Conservation (phyloP, 2,329 filamentous ascomycete genomes). For the Hypoxylon rubiginosum region DNA sequence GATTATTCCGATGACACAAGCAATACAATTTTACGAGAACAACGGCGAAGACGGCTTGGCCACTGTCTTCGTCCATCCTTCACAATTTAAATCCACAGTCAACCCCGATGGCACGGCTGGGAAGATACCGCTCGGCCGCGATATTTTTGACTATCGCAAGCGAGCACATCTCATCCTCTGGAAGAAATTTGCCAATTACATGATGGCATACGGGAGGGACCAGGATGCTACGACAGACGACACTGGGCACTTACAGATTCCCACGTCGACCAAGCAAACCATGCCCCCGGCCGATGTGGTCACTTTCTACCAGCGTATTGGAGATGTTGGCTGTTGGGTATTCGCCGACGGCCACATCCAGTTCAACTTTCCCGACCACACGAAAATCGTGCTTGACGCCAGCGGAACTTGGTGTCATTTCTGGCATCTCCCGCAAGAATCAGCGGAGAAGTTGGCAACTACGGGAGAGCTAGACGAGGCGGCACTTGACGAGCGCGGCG, state of each 20-base stretch:
- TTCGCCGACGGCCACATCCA: constrained; percentile 85
- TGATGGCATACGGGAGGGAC: constrained; percentile 80
- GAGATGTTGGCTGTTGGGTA: constrained; percentile 84
- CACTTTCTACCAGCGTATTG: constrained; percentile 85
- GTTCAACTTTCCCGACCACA: constrained; percentile 92
- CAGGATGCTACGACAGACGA: constrained; percentile 68
- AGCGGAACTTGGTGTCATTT: constrained; percentile 83
- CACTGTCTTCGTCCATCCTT: constrained; percentile 73
- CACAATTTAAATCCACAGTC: constrained; percentile 69
- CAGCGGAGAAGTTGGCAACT: constrained; percentile 73
- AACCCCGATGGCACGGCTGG: constrained; percentile 70
- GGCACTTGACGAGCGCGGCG: constrained; percentile 78
- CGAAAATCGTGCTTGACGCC: constrained; percentile 83
- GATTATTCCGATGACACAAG: constrained; percentile 73
- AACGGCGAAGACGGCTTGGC: constrained; percentile 73
- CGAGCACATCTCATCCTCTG: constrained; percentile 75
- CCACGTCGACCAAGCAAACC: constrained; percentile 55
- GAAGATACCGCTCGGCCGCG: constrained; percentile 72
- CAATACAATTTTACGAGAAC: constrained; percentile 82
- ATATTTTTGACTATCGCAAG: constrained; percentile 75
- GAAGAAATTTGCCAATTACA: constrained; percentile 82
- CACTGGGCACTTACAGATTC: constrained; percentile 56
- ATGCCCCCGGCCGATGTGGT: constrained; percentile 71
- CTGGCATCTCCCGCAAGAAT: constrained; percentile 80
- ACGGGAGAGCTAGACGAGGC: constrained; percentile 77